phyloP scores from a whole-genome alignment of 2,329 filamentous ascomycete species.

The Dactylellina leptospora region DNA sequence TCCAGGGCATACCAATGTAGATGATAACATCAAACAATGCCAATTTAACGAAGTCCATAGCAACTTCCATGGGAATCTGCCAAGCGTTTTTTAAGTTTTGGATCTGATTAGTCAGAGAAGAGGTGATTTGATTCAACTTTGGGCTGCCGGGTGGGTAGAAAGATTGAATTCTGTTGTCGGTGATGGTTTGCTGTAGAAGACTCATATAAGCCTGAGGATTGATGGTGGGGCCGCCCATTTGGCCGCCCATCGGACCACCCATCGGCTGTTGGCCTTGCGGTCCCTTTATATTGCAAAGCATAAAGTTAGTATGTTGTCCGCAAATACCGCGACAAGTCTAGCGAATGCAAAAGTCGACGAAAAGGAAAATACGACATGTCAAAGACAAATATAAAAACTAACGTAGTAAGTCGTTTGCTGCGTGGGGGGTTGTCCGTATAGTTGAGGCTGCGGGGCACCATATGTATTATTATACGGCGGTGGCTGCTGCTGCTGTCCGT shows the following conservation, averaged over 20 bases:
- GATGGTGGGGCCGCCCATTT: constrained; percentile 30
- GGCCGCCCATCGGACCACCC: constrained; percentile 16
- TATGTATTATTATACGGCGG: constrained; percentile 30
- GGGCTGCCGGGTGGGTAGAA: constrained; percentile 45
- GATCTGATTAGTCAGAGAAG: constrained; percentile 29
- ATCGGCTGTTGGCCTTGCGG: constrained; percentile 45
- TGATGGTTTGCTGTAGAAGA: constrained; percentile 50
- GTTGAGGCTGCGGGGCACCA: constrained; percentile 27
- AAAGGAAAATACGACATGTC: constrained; percentile 7
- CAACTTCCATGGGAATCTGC: constrained; percentile 58
- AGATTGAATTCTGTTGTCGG: constrained; percentile 45
- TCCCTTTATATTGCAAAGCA: not conserved
- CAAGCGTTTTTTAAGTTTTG: constrained; percentile 56
- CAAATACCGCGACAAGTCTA: not conserved
- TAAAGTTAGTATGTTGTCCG: constrained; percentile 3
- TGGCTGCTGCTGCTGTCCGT: constrained; percentile 39
- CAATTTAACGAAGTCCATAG: constrained; percentile 59
- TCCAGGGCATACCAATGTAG: constrained; percentile 58
- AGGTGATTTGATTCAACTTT: constrained; percentile 24
- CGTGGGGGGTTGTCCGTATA: constrained; percentile 41
- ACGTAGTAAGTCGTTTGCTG: constrained; percentile 45
- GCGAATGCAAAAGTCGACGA: constrained; percentile 3
- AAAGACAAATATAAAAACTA: constrained; percentile 32
- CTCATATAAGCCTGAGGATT: constrained; percentile 40
- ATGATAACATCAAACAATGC: constrained; percentile 59